phyloP scores from a whole-genome alignment of 176 grass and related monocot genomes.

The Oryza glaberrima region DNA sequence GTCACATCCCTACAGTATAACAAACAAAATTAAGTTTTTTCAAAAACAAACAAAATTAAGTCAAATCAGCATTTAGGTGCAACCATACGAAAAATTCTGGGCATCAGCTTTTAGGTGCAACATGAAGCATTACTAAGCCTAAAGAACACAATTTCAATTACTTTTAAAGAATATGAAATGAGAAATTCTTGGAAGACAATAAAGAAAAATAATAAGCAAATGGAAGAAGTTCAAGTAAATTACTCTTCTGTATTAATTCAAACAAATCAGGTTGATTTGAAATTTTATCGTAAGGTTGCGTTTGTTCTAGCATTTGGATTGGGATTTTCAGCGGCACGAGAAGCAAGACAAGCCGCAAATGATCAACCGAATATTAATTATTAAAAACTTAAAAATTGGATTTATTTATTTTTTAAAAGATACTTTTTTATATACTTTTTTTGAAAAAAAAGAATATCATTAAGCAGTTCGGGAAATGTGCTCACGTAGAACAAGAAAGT shows the following conservation, averaged over 20 bases:
- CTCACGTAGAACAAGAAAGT: too few relatives aligned
- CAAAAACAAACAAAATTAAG: neutral
- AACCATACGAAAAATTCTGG: neutral
- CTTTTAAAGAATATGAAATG: neutral
- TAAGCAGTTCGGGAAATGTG: too few relatives aligned
- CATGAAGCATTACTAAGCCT: neutral
- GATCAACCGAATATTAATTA: too few relatives aligned
- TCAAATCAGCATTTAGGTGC: neutral
- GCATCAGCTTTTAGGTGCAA: neutral
- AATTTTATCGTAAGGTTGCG: neutral
- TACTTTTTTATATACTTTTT: too few relatives aligned
- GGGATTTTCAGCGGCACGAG: too few relatives aligned
- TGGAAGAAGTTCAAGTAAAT: neutral
- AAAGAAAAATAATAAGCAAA: neutral
- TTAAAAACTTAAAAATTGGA: too few relatives aligned
- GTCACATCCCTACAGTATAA: slow-evolving; percentile 67
- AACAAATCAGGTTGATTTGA: neutral
- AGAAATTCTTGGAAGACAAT: neutral
- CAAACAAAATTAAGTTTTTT: neutral
- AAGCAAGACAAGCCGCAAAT: too few relatives aligned
- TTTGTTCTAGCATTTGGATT: too few relatives aligned
- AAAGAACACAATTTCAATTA: neutral
- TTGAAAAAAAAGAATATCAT: too few relatives aligned
- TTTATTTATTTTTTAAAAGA: too few relatives aligned
- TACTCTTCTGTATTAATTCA: neutral